phyloP scores from a whole-genome alignment of 2,329 filamentous ascomycete genomes.

The Bertia moriformis region DNA sequence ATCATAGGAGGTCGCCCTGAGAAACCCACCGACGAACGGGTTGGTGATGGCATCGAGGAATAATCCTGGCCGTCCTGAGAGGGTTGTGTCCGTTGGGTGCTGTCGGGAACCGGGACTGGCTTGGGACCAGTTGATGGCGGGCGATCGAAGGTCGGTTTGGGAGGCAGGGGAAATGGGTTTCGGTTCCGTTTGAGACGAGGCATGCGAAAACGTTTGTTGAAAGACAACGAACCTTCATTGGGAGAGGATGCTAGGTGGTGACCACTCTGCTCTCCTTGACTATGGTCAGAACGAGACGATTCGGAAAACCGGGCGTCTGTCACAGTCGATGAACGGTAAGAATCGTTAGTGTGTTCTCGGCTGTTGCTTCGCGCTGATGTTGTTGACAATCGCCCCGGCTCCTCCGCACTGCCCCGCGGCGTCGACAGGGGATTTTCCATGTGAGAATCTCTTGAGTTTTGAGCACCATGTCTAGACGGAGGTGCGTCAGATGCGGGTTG shows the following conservation, averaged over 20 bases:
- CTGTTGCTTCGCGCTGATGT: neutral
- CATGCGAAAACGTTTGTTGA: neutral
- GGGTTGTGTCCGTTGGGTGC: too few species aligned
- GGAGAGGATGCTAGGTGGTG: neutral
- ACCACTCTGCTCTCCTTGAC: neutral
- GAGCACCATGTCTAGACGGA: neutral
- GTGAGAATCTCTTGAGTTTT: neutral
- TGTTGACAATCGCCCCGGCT: neutral
- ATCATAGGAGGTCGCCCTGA: neutral
- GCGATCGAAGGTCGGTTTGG: neutral
- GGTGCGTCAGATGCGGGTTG: too few species aligned
- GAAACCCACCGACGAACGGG: neutral
- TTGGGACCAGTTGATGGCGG: too few species aligned
- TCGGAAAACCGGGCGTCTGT: slow-evolving; percentile 1
- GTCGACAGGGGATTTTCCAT: neutral
- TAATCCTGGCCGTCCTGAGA: neutral
- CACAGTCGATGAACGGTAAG: neutral
- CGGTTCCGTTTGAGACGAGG: neutral
- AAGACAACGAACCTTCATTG: neutral
- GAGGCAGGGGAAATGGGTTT: neutral
- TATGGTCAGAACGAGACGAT: neutral
- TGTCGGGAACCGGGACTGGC: too few species aligned
- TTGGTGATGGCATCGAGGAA: neutral
- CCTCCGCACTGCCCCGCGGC: neutral
- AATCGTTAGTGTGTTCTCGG: neutral